A percentile compares a stretch with the other conserved stretches of the same genome.
These are phyloP conservation scores for Physaria fendleri DNA, from an alignment of 345 rosid species.

Conservation along the genomic window DNA sequence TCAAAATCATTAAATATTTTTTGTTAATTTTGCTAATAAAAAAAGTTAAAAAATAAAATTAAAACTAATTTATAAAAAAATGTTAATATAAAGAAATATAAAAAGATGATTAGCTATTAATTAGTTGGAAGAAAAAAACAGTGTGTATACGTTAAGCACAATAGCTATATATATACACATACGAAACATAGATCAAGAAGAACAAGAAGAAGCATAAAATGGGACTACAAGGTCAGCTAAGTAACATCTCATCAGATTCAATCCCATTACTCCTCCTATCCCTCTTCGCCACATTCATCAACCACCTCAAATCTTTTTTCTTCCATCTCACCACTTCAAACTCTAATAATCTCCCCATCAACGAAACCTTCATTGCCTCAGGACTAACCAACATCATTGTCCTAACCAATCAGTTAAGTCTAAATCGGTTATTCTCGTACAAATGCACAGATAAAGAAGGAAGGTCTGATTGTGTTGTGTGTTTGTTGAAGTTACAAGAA, in stretches of 20 bases:
- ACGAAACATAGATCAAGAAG: neutral
- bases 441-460: slow-evolving; percentile 21
- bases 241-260: slow-evolving; percentile 72
- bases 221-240: slow-evolving; percentile 68
- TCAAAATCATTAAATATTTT: too few relatives aligned
- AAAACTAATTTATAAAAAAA: too few relatives aligned
- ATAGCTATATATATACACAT: slow-evolving; percentile 16
- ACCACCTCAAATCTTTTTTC: slow-evolving; percentile 45
- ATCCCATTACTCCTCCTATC: slow-evolving; percentile 58
- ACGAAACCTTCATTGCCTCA: slow-evolving; percentile 35
- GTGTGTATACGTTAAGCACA: slow-evolving; percentile 23
- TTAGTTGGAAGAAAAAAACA: too few relatives aligned
- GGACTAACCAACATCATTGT: slow-evolving; percentile 52
- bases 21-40: too few relatives aligned
- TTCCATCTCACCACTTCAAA: slow-evolving; percentile 23
- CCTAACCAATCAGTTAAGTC: slow-evolving; percentile 59
- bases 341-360: neutral
- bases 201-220: slow-evolving; percentile 29
- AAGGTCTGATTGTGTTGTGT: slow-evolving; percentile 45
- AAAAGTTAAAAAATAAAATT: too few relatives aligned
- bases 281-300: slow-evolving; percentile 48
- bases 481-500: slow-evolving; percentile 51
- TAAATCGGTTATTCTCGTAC: slow-evolving; percentile 48
- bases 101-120: too few relatives aligned
- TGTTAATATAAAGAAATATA: too few relatives aligned